A percentile compares a stretch with the other conserved stretches of the same genome.
phyloP scores from a whole-genome alignment of 202 grass and related monocot genomes.

The Saccharum hybrid region DNA sequence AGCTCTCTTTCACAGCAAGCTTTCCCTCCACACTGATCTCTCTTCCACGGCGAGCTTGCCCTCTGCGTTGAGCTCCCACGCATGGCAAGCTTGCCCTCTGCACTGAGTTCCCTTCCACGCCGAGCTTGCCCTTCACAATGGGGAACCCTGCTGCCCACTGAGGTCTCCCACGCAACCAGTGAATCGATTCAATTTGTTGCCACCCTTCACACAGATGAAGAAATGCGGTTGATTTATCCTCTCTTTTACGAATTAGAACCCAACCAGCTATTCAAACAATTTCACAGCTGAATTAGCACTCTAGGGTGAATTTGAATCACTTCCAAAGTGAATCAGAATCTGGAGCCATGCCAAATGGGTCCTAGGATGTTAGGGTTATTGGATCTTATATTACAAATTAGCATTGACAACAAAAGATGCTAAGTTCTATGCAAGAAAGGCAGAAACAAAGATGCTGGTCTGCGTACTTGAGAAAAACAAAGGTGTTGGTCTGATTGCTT shows the following conservation, averaged over 20 bases:
- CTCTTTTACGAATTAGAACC: not conserved
- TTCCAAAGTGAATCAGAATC: not conserved
- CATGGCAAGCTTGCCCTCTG: not conserved
- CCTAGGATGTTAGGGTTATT: not conserved
- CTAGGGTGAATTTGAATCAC: not conserved
- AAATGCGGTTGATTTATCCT: not conserved
- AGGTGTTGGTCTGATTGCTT: not conserved
- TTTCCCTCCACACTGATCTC: not conserved
- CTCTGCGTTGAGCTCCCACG: not conserved
- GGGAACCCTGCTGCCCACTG: not conserved
- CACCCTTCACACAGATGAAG: not conserved
- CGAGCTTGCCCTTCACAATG: not conserved
- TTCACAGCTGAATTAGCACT: not conserved
- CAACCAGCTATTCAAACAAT: not conserved
- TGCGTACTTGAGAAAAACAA: not conserved
- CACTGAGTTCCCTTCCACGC: too few relatives aligned
- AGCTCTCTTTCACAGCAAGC: not conserved
- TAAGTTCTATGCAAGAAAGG: not conserved
- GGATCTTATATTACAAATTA: not conserved
- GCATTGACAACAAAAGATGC: not conserved
- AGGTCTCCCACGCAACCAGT: not conserved
- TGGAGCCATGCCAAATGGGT: not conserved
- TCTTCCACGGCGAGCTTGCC: not conserved
- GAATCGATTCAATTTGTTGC: not conserved
- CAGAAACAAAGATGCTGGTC: not conserved